Percentiles rank a stretch among this genome's conserved stretches.
Evolutionary conservation across 2,329 filamentous ascomycete genomes (phyloP).

Genomic region (Colletotrichum liaoningense): DNA sequence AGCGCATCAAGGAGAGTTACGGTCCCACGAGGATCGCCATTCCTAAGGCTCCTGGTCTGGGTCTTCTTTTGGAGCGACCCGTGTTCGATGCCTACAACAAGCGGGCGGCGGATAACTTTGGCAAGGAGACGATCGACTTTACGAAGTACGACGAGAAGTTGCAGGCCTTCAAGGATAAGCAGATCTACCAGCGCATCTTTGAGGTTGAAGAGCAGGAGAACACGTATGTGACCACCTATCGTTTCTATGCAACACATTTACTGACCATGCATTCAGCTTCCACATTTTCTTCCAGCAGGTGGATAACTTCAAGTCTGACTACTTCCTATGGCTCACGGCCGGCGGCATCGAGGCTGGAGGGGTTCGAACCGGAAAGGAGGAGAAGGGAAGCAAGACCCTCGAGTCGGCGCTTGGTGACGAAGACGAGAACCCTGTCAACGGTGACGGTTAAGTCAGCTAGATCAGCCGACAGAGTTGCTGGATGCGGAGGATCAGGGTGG

Average conservation of each 20-base stretch:
- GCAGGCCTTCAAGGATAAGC: conserved; percentile 86
- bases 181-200: conserved; percentile 95
- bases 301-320: conserved; percentile 77
- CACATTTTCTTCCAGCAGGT: conserved; percentile 84
- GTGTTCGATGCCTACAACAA: conserved; percentile 93
- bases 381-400: conserved; percentile 52
- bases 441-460: conserved; percentile 48
- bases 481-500: background rate
- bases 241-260: background rate
- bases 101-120: conserved; percentile 72
- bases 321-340: conserved; percentile 81
- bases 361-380: conserved; percentile 54
- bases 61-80: conserved; percentile 87
- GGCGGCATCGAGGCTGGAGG: conserved; percentile 73
- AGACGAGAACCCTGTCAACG: conserved; percentile 57
- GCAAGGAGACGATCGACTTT: conserved; percentile 81
- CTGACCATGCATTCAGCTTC: conserved; percentile 64
- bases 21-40: conserved; percentile 81
- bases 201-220: conserved; percentile 88
- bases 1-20: conserved; percentile 81
- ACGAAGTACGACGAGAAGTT: conserved; percentile 81
- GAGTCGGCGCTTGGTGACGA: conserved; percentile 53
- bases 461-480: background rate
- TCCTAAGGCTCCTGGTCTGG: conserved; percentile 91
- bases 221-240: conserved; percentile 68